Conservation (phyloP, 164 flowering plant species). For the Tinospora cordifolia region DNA sequence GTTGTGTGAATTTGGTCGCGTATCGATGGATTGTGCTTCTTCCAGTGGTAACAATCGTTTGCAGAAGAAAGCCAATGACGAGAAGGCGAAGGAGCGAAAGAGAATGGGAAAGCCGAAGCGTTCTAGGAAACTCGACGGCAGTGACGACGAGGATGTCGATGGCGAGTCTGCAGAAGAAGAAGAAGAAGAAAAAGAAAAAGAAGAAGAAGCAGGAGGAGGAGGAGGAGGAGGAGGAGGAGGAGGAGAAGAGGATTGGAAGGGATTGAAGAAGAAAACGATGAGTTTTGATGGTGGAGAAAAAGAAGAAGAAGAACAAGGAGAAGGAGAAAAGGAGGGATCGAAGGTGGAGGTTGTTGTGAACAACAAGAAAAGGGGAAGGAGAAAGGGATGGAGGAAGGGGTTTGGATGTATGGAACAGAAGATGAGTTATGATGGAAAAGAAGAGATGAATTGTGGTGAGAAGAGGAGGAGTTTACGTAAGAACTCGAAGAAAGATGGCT, state of each 20-base stretch:
- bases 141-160: not conserved
- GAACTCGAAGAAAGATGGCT: not conserved
- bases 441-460: not conserved
- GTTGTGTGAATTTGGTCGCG: not conserved
- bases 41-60: constrained; percentile 1
- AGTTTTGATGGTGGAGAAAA: not conserved
- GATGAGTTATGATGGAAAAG: not conserved
- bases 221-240: not conserved
- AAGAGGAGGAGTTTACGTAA: not conserved
- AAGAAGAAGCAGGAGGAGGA: not conserved
- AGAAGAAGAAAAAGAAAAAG: not conserved
- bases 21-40: not conserved
- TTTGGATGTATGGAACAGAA: not conserved
- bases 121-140: not conserved
- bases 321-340: not conserved
- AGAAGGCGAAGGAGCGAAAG: not conserved
- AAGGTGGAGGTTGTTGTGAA: not conserved
- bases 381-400: not conserved
- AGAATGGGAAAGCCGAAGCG: not conserved
- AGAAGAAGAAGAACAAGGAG: not conserved
- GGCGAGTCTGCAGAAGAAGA: not conserved
- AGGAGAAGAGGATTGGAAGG: not conserved
- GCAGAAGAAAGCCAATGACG: not conserved
- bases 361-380: not conserved
- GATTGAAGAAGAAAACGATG: constrained; percentile 6